phyloP scores from a whole-genome alignment of 2,329 filamentous ascomycete species.

The Trichoderma cornu-damae region DNA sequence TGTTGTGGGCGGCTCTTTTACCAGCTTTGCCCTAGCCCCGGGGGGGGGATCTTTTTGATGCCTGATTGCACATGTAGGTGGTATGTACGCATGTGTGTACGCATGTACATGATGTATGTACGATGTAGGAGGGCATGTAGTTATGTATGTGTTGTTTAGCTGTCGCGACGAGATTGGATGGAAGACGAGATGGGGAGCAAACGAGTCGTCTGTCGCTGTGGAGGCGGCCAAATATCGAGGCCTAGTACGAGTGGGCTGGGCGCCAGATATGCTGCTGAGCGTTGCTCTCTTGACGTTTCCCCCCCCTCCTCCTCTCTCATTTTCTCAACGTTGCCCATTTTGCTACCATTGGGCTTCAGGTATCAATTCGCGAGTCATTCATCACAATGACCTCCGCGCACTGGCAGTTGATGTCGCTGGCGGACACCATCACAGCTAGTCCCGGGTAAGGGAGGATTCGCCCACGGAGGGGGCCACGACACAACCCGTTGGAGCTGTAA shows the following conservation, averaged over 20 bases:
- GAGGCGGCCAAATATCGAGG: conserved; percentile 19
- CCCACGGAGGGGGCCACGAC: conserved; percentile 6
- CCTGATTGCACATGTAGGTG: conserved; percentile 8
- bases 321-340: too few relatives aligned
- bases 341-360: conserved; percentile 7
- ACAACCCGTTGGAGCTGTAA: conserved; percentile 8
- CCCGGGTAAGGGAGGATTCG: conserved; percentile 1
- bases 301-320: too few relatives aligned
- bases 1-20: conserved; percentile 9
- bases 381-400: not conserved
- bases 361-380: conserved; percentile 16
- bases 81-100: not conserved
- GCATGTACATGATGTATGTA: conserved; percentile 14
- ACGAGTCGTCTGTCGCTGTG: conserved; percentile 3
- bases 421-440: conserved; percentile 1
- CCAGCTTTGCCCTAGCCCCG: conserved; percentile 16
- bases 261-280: conserved; percentile 3
- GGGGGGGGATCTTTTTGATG: conserved; percentile 17
- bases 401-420: not conserved
- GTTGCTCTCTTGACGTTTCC: not conserved
- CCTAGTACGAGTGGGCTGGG: conserved; percentile 16
- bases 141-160: conserved; percentile 18
- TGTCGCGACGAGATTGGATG: conserved; percentile 10
- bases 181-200: not conserved
- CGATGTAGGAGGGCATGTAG: not conserved